Conservation (phyloP, 2,329 filamentous ascomycete genomes). For the Lachnellula cervina region DNA sequence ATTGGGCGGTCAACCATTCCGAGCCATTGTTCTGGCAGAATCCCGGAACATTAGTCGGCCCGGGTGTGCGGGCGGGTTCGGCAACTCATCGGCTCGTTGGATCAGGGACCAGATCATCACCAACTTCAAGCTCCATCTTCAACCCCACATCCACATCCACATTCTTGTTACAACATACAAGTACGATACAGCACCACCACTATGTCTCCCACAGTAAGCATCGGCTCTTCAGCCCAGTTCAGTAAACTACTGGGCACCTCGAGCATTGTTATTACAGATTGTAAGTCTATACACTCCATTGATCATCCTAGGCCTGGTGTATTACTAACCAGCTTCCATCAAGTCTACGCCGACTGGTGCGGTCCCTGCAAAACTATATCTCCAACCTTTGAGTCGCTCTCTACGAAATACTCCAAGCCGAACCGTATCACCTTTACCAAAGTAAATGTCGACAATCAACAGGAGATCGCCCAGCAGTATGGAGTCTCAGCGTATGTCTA, state of each 20-base stretch:
- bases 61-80: not conserved
- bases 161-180: too few relatives aligned
- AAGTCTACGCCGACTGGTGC: constrained; percentile 95
- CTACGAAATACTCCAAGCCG: constrained; percentile 72
- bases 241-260: constrained; percentile 65
- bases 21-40: constrained; percentile 17
- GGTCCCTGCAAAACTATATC: constrained; percentile 90
- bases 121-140: not conserved
- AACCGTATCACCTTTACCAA: constrained; percentile 85
- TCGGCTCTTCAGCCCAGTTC: constrained; percentile 67
- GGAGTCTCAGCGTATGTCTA: constrained; percentile 64
- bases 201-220: constrained; percentile 41
- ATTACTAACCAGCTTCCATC: constrained; percentile 24
- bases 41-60: not conserved
- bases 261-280: constrained; percentile 82
- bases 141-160: not conserved
- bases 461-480: constrained; percentile 71
- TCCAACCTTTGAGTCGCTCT: constrained; percentile 80
- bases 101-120: constrained; percentile 7
- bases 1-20: constrained; percentile 9
- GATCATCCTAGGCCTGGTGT: constrained; percentile 13
- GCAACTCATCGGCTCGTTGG: not conserved
- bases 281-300: constrained; percentile 48
- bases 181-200: not conserved
- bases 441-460: constrained; percentile 82